Evolutionary conservation across 441 rosid genomes (phyloP), one percentile per base, ranked within the genome.

Genomic region (Gossypium gossypioides): DNA sequence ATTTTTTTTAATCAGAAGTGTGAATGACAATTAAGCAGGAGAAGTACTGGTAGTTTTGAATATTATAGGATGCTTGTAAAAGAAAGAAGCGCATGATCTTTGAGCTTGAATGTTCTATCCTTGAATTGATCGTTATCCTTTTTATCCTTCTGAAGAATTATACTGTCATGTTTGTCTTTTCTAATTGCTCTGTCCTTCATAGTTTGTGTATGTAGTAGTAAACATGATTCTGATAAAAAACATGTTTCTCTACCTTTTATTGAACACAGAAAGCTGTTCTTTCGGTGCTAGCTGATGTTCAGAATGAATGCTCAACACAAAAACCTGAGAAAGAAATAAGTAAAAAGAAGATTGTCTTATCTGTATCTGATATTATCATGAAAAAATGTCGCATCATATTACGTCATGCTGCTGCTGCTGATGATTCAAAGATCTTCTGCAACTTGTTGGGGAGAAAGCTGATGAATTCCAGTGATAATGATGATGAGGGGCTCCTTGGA

Each of bases 401-500:
- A 78, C 97, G 96, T 48, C 87, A 76, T 74, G 87, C 89, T 77
- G 96, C 94, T 70, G 89, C 97, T 40, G 96, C 87, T 37, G 99
- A 93, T 78, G 91, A 90, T 80, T 88, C 81, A 65, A 93, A 90
- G 85, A 82, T 84, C 68, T 88, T 96, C 79, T 93, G 99, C 82
- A 93, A 91, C 75, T 87, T 96, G 78, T 79, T 96, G 81, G 98
- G 98, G 44, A 79, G 96, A 80, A 93, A 87, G 84, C 82, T 89
- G 22, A 81, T 85, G 76, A 87, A 80, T 85, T 83, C 85, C 67
- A 77, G 78, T 62, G 97, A 93, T 75, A 89, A 87, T 85, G 98
- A 91, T 81, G 99, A 91, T 66, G 99, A 92, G 71, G 98, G 98
- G 42, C 90, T 96, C 79, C 93, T 96, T 82, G 98, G 99, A 64